Evolutionary conservation across 2,329 filamentous ascomycete genomes (phyloP), one percentile per base, ranked within the genome.

Genomic region (Fusarium euwallaceae): DNA sequence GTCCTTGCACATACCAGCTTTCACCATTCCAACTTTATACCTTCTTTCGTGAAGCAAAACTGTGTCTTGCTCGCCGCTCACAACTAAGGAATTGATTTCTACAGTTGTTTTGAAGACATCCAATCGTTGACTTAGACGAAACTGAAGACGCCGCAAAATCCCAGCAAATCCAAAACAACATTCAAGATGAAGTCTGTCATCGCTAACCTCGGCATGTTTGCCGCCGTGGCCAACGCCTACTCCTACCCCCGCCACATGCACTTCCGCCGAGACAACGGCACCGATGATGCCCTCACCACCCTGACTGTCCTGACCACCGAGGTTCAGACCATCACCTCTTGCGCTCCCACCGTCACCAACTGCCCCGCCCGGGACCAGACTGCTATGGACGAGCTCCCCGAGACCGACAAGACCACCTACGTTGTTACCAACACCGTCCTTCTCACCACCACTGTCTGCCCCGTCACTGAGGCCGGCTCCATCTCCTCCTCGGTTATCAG

Each of bases 291-390:
- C 65, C 68, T 80, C 75, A 86, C 84, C 63, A 86, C 85, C 41
- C 73, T 85, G 69, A 85, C 88, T 75, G 84, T 90, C 83, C 85
- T 87, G 84, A 83, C 86, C 80, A 90, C 88, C 68, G 82, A 88
- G 80, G 82, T 89, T 74, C 83, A 87, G 71, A 91, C 89, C 81
- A 84, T 91, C 82, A 90, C 86, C 77, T 89, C 87, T 67, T 91
- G 89, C 80, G 87, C 84, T 72, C 83, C 89, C 66, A 88, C 86
- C 66, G 86, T 90, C 79, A 89, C 88, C 81, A 83, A 90, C 89
- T 91, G 89, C 82, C 84, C 84, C 65, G 81, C 81, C 70, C 71
- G 71, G 63, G 78, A 80, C 67, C 56, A 79, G 71, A 79, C 81
- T 24, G 82, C 76, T 61, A 77, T 83, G 61, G 80, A 80, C 61